A percentile compares a stretch with the other conserved stretches of the same genome.
Evolutionary conservation across 495 filamentous ascomycete species (phyloP).

Genomic region (Penicillium argentinense): DNA sequence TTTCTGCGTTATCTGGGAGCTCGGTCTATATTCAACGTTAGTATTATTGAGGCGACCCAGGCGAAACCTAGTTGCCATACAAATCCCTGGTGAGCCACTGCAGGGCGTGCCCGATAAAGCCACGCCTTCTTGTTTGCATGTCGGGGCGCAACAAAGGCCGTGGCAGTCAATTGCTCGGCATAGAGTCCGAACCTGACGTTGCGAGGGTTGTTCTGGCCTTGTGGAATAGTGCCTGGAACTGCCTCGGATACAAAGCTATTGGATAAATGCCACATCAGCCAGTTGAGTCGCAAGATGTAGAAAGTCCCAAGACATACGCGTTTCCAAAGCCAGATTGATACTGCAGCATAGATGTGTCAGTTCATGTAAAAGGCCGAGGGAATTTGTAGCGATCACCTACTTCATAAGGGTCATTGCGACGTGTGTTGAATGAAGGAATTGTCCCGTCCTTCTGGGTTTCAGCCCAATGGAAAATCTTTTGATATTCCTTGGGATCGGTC

Average conservation of each 20-base stretch:
- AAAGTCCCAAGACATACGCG: conserved; percentile 35
- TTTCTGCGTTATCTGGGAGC: conserved; percentile 46
- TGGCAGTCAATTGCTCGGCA: conserved; percentile 49
- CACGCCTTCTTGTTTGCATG: conserved; percentile 51
- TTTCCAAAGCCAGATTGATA: conserved; percentile 57
- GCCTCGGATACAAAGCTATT: conserved; percentile 45
- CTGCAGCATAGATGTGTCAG: conserved; percentile 28
- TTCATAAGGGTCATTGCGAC: conserved; percentile 54
- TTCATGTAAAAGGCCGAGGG: too few relatives aligned
- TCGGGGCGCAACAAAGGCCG: conserved; percentile 47
- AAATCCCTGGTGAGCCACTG: conserved; percentile 52
- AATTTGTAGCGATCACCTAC: conserved; percentile 22
- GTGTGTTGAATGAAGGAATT: conserved; percentile 47
- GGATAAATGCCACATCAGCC: conserved; percentile 21
- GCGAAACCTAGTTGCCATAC: conserved; percentile 34
- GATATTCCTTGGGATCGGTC: conserved; percentile 46
- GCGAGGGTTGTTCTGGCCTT: conserved; percentile 48
- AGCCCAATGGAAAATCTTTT: conserved; percentile 59
- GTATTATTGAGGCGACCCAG: background rate
- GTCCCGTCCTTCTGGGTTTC: conserved; percentile 54
- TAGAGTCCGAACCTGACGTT: conserved; percentile 49
- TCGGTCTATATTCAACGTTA: conserved; percentile 34
- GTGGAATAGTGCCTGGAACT: conserved; percentile 49
- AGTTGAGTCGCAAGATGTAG: conserved; percentile 22
- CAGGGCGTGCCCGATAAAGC: conserved; percentile 49